Conservation (phyloP, 1,284 basidiomycete genomes). For the Sanghuangporus sanghuang region DNA sequence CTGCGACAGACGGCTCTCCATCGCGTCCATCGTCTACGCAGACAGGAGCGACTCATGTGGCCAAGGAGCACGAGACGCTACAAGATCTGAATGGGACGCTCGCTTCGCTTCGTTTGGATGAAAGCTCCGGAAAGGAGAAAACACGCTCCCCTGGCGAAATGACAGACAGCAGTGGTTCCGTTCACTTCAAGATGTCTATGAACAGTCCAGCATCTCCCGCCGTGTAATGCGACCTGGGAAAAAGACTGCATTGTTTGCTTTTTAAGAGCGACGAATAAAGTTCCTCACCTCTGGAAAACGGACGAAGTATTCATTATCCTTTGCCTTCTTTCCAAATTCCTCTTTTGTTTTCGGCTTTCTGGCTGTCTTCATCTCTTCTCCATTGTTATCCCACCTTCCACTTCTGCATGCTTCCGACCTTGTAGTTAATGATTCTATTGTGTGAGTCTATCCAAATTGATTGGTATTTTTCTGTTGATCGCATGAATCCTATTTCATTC, state of each 20-base stretch:
- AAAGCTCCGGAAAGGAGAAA: not conserved
- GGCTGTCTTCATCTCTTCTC: not conserved
- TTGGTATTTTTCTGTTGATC: constrained; percentile 6
- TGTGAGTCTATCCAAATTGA: constrained; percentile 2
- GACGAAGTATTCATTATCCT: not conserved
- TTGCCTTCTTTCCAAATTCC: not conserved
- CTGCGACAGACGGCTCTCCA: constrained; percentile 21
- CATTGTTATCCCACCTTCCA: not conserved
- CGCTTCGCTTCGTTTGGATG: constrained; percentile 62
- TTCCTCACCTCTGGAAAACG: not conserved
- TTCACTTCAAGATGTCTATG: constrained; percentile 10
- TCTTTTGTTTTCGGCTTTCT: constrained; percentile 1
- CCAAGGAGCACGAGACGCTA: constrained; percentile 45
- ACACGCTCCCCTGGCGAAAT: constrained; percentile 1
- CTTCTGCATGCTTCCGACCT: constrained; percentile 1
- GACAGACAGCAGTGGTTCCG: constrained; percentile 12
- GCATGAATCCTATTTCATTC: constrained; percentile 11
- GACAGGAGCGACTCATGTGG: constrained; percentile 17
- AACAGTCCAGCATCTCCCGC: constrained; percentile 4
- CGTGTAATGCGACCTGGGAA: not conserved
- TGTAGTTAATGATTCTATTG: not conserved
- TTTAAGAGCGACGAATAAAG: not conserved
- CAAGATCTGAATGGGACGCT: constrained; percentile 73
- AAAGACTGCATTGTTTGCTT: not conserved
- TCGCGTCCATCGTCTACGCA: constrained; percentile 21